Percentiles rank a stretch among this genome's conserved stretches.
Conservation (phyloP, 805 yeast genomes). For the Zygosaccharomyces kombuchaensis region DNA sequence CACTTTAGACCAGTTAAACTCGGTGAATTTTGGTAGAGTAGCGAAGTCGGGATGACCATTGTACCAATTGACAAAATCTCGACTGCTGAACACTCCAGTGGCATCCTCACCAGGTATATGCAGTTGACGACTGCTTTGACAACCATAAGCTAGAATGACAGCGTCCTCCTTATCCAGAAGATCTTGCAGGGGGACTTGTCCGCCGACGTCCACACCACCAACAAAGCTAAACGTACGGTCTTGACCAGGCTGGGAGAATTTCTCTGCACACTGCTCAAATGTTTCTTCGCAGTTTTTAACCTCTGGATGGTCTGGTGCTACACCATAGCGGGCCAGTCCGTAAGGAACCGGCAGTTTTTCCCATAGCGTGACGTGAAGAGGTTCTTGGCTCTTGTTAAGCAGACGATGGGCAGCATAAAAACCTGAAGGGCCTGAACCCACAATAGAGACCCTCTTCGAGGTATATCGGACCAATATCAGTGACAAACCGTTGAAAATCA, state of each 20-base stretch:
- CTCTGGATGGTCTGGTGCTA: constrained; percentile 99
- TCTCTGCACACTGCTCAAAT: constrained; percentile 48
- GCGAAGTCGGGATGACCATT: constrained; percentile 72
- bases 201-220: constrained; percentile 72
- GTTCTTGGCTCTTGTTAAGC: constrained; percentile 44
- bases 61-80: constrained; percentile 93
- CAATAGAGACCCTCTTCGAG: constrained; percentile 52
- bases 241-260: constrained; percentile 22
- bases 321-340: constrained; percentile 90
- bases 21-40: constrained; percentile 33
- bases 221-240: constrained; percentile 47
- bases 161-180: constrained; percentile 61
- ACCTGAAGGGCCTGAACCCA: constrained; percentile 97
- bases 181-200: constrained; percentile 48
- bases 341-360: constrained; percentile 86
- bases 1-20: constrained; percentile 58
- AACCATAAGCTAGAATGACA: constrained; percentile 79
- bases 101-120: constrained; percentile 55
- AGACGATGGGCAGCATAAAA: constrained; percentile 82
- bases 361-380: constrained; percentile 61
- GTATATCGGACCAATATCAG: constrained; percentile 6
- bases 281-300: constrained; percentile 77
- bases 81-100: constrained; percentile 71
- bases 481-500: background rate
- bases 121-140: constrained; percentile 51